Evolutionary conservation across 78 protist species (phyloP).

Genomic region (Dictyostelium capitatum): DNA sequence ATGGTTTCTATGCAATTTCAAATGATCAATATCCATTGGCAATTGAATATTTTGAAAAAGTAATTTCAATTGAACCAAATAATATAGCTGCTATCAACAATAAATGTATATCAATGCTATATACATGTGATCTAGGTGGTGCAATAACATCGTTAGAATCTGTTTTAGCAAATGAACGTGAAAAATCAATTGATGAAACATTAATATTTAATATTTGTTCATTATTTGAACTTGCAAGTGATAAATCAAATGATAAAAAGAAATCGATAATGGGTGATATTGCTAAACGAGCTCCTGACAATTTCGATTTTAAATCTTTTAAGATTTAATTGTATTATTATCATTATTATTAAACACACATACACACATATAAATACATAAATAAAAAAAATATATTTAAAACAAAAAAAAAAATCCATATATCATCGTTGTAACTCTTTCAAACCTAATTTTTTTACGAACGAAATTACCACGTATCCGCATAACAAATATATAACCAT

Average conservation of each 20-base stretch:
- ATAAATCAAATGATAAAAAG: constrained; percentile 64
- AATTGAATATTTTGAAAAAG: constrained; percentile 51
- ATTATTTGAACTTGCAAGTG: constrained; percentile 55
- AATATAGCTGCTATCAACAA: constrained; percentile 56
- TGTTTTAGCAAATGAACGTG: constrained; percentile 20
- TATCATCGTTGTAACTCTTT: background rate
- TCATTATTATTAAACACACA: background rate
- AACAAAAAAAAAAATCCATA: background rate
- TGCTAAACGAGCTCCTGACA: constrained; percentile 76
- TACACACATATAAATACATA: background rate
- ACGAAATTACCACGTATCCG: too few species aligned
- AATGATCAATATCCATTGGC: constrained; percentile 63
- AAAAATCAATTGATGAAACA: constrained; percentile 63
- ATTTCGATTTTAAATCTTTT: constrained; percentile 71
- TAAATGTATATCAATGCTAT: constrained; percentile 75
- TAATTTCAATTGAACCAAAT: constrained; percentile 32
- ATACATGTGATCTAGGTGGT: constrained; percentile 71
- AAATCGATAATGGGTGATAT: constrained; percentile 63
- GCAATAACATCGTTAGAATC: constrained; percentile 26
- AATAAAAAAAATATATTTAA: background rate
- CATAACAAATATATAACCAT: too few species aligned
- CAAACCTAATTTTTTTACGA: too few species aligned
- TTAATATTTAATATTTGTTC: constrained; percentile 71
- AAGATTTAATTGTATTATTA: constrained; percentile 18
- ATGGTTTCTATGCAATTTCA: constrained; percentile 49